Base-by-base conservation (phyloP, 2,329 filamentous ascomycete species). In the Xylaria sp. region DNA sequence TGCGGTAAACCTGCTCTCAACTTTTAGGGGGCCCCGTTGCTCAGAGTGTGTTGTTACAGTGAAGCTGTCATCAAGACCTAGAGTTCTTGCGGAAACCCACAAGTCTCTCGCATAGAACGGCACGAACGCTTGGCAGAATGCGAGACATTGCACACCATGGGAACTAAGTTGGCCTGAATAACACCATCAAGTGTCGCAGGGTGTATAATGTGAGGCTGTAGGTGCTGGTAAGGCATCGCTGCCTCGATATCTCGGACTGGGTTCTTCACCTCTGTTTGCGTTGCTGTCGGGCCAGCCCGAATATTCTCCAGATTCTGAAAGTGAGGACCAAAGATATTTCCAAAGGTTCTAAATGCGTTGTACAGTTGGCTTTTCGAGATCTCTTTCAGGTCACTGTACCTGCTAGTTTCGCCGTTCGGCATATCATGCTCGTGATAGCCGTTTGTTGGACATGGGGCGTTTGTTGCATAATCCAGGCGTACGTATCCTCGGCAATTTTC, bases 191-290 rank as follows among this genome's bases (percentile, higher is more conserved):
- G 53, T 8, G 49, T 59, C 4, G 54, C 65, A 4, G 68, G 68
- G 31, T 70, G 68, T 47, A 69, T 57, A n/a, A 69, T 40, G 45
- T 67, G 63, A 42, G 56, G 46, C 45, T 68, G 61, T 11, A 64
- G 31, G 33, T 64, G 53, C 21, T 62, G 51, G 45, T 67, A 59
- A 23, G 63, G 59, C 63, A 67, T 69, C 14, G 42, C 46, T 14
- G 47, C 54, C 33, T 55, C 46, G 6, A 65, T 61, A 9, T 23
- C 33, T 3, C 31, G 49, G 11, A 63, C 38, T 28, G 58, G 60
- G 11, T 57, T 68, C 21, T 55, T 64, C 25, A 68, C 57, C 11
- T 8, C 60, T 4, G 51, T 55, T 42, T 45, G 49, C 7, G 61
- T 53, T 38, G 4, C 49, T 37, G 28, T 52, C 47, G 61, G 28